phyloP scores from a whole-genome alignment of 1,284 basidiomycete species.

The Baeospora myosura region DNA sequence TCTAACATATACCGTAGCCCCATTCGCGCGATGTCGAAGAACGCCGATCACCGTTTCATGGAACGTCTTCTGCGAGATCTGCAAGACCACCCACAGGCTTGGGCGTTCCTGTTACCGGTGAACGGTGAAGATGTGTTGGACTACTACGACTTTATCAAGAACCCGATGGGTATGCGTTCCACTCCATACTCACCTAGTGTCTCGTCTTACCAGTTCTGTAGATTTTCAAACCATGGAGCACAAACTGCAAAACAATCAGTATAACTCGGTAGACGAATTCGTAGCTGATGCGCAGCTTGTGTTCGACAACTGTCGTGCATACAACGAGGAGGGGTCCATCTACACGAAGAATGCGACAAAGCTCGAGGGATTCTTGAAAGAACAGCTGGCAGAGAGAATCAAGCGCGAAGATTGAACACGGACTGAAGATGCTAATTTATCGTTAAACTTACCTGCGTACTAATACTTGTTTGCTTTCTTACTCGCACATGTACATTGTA shows the following conservation, averaged over 20 bases:
- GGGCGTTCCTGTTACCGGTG: constrained; percentile 86
- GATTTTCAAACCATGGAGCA: constrained; percentile 91
- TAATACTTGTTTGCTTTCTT: no score
- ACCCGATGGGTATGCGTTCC: constrained; percentile 80
- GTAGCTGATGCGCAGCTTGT: constrained; percentile 77
- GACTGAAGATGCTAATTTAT: not conserved
- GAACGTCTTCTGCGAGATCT: constrained; percentile 81
- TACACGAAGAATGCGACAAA: constrained; percentile 85
- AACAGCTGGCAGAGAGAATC: constrained; percentile 33
- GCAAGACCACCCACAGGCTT: constrained; percentile 74
- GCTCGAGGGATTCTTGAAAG: constrained; percentile 67
- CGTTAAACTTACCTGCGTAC: no score
- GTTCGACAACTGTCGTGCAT: constrained; percentile 87
- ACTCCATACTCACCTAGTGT: not conserved
- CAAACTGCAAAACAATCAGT: constrained; percentile 82
- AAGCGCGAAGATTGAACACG: constrained; percentile 7
- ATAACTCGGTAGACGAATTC: constrained; percentile 73
- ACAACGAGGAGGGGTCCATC: constrained; percentile 82
- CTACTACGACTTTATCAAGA: constrained; percentile 86
- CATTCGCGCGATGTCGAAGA: constrained; percentile 32
- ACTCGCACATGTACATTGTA: no score
- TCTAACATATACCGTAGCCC: not conserved
- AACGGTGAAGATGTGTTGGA: constrained; percentile 80
- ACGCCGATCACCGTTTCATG: constrained; percentile 62
- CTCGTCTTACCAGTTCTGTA: constrained; percentile 22